Base-by-base conservation (phyloP, 345 rosid species). In the Arabis hirsuta region DNA sequence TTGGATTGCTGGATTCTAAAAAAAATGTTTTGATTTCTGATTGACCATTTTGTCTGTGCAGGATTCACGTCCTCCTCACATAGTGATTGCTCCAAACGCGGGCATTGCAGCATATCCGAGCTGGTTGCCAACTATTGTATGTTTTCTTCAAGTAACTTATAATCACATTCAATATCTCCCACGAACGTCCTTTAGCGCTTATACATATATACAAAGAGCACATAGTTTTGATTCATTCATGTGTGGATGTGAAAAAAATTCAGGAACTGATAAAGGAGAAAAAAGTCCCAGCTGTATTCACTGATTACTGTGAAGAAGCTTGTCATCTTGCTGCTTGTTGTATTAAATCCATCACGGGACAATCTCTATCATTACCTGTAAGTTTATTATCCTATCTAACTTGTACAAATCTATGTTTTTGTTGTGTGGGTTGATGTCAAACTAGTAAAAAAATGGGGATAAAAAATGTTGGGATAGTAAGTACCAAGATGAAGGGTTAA, bases 221-320 rank as follows among this genome's bases (percentile, higher is more conserved):
- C 45, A 55, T 10, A 5, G 57, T 6, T 63, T 20, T 39, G 9
- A 41, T n/a, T 69, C 11, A 46, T 24, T 9, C 8, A 41, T 34
- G 14, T 16, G 7, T 72, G 36, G 48, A 14, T 72, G 22, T 32
- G 2, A 66, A 62, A 11, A 13, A 50, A 24, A 54, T 62, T 69
- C 83, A 91, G 96, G 90, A 91, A 81, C 83, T 88, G 73, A 78
- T 95, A 78, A 88, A 85, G 71, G 76, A 83, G 81, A 80, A 83
- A 31, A 83, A 84, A 70, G 86, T 85, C 52, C 96, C 88, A 3
- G 94, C 96, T 0, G 79, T 95, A 45, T 90, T 91, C 78, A 74
- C 96, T 29, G 98, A 95, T 79, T 95, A 95, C 73, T 95, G 99
- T 67, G 98, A 95, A 84, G 98, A 95, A 83, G 99, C 99, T 62